Evolutionary conservation across 1,139 yeast species (phyloP), one percentile per base, ranked within the genome.

Genomic region (Yamadazyma taylorii): DNA sequence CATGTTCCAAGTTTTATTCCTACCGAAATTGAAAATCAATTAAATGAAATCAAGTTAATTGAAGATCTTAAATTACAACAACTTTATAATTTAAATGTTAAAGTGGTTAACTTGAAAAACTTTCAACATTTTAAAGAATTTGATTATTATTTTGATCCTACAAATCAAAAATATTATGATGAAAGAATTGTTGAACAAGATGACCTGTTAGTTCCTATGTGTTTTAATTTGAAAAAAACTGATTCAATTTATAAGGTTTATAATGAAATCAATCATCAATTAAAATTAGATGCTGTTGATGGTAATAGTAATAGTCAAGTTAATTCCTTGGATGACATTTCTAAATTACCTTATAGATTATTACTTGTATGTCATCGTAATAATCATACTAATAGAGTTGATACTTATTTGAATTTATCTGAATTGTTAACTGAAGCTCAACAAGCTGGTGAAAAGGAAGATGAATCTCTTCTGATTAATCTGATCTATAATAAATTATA

Each of bases 11-110:
- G 58, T 3, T 86, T 85, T 54, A 79, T 92, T 27, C 78, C 87
- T 1, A 63, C 71, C 14, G 81, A 82, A 46, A 77, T 92, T 23
- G 74, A 78, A 38, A 82, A 80, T 42, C 75, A 73, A 44, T 87
- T 84, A 47, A 65, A 73, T 22, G 81, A 82, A 46, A 76, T 90
- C 21, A 73, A 78, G 38, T 64, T 62, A 31, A 58, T 75, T n/a
- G 83, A 81, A 44, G 73, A 72, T 44, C 86, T 83, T 46, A 71
- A 75, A 35, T 90, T 85, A 50, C 97, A 90, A 55, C 88, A 85
- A 53, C 88, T 87, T 47, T 67, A 86, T 38, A 88, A 80, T 56
- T 73, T 81, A 39, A 75, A 73, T 39, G 74, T 86, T 33, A 75
- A 78, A 43, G 62, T 86, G 25, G 76, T 78, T 35, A 69, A 81